phyloP scores from a whole-genome alignment of 2,329 filamentous ascomycete genomes.

The Capronia epimyces region DNA sequence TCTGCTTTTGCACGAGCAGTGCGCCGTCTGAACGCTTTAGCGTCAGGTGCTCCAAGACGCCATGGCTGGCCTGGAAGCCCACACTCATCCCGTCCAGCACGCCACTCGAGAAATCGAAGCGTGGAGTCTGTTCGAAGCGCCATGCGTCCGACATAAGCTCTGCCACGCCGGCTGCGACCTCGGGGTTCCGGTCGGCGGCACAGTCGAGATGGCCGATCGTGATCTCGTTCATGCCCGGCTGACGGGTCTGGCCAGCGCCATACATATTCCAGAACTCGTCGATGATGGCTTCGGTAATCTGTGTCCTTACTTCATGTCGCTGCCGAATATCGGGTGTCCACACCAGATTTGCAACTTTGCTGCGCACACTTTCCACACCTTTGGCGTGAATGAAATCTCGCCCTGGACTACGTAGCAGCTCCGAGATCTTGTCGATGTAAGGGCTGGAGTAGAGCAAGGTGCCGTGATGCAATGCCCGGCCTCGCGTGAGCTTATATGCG shows the following conservation, averaged over 20 bases:
- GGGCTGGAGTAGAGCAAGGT: conserved; percentile 78
- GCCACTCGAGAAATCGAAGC: conserved; percentile 23
- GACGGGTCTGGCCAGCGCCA: neutral
- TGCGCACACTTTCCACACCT: conserved; percentile 87
- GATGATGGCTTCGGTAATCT: conserved; percentile 18
- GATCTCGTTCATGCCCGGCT: conserved; percentile 9
- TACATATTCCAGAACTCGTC: conserved; percentile 22
- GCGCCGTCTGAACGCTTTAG: neutral
- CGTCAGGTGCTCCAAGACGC: conserved; percentile 11
- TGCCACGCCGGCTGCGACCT: conserved; percentile 16
- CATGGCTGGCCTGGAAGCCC: conserved; percentile 20
- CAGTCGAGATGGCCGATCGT: conserved; percentile 16
- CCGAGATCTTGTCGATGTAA: conserved; percentile 63
- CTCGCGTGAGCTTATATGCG: conserved; percentile 83
- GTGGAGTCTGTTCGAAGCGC: conserved; percentile 26
- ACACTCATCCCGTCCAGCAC: conserved; percentile 17
- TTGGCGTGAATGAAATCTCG: conserved; percentile 69
- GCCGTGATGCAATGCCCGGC: conserved; percentile 82
- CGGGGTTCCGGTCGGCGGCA: conserved; percentile 5
- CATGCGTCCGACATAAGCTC: conserved; percentile 25
- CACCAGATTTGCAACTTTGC: conserved; percentile 69
- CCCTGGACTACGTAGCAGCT: conserved; percentile 71
- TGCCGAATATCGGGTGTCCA: conserved; percentile 27
- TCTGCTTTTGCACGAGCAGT: neutral
- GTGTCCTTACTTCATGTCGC: conserved; percentile 3